Conservation (phyloP, 2,329 filamentous ascomycete species). For the Ceratocystis ficicola region DNA sequence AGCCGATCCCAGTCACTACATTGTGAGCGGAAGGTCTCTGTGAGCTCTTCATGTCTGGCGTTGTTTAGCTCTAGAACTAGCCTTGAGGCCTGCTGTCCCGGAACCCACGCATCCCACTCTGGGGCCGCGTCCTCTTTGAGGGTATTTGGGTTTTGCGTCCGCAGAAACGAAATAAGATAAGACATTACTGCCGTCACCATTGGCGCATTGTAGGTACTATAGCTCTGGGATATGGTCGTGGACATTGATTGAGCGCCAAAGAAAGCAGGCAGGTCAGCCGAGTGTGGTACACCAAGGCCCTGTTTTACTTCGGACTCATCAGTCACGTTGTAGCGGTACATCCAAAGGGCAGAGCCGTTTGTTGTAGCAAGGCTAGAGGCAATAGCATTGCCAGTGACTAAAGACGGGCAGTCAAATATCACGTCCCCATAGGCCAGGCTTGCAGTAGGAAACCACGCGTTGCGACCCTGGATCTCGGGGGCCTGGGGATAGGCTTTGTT, state of each 20-base stretch:
- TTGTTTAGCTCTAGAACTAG: conserved; percentile 32
- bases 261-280: conserved; percentile 37
- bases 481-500: conserved; percentile 32
- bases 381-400: conserved; percentile 29
- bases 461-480: conserved; percentile 30
- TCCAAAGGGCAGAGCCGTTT: conserved; percentile 30
- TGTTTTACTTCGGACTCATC: conserved; percentile 30
- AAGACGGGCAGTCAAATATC: conserved; percentile 36
- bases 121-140: conserved; percentile 30
- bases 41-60: conserved; percentile 32
- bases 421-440: conserved; percentile 36
- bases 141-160: conserved; percentile 35
- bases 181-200: conserved; percentile 38
- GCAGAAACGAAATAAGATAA: conserved; percentile 41
- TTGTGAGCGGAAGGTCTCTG: background rate
- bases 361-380: conserved; percentile 22
- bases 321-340: conserved; percentile 40
- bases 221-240: conserved; percentile 29
- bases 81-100: conserved; percentile 24
- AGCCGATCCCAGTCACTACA: conserved; percentile 6
- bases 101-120: conserved; percentile 34
- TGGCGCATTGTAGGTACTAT: conserved; percentile 34
- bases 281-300: conserved; percentile 39
- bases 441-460: conserved; percentile 35
- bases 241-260: conserved; percentile 33